Conservation (phyloP, 2,329 filamentous ascomycete species). For the Zymoseptoria pseudotritici region DNA sequence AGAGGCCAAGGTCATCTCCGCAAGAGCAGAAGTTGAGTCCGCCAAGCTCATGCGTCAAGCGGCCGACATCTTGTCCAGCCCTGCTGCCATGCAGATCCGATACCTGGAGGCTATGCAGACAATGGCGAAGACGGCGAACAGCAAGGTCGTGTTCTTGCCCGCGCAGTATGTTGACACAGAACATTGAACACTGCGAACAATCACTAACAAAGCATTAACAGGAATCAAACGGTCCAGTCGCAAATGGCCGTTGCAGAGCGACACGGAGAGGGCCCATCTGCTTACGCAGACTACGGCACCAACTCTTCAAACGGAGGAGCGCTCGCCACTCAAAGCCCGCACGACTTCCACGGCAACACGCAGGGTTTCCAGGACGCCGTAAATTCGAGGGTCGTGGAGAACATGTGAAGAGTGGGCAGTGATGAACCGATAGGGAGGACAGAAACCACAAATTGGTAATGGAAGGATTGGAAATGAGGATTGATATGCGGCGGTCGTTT, state of each 20-base stretch:
- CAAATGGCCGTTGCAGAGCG: conserved; percentile 44
- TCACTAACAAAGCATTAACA: not conserved
- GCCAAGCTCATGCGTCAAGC: conserved; percentile 88
- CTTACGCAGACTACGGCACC: conserved; percentile 31
- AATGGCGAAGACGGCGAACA: conserved; percentile 91
- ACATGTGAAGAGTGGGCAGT: conserved; percentile 55
- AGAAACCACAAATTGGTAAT: not conserved
- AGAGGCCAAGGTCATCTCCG: conserved; percentile 96
- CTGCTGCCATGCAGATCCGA: conserved; percentile 95
- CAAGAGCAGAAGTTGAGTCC: conserved; percentile 90
- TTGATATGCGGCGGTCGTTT: not conserved
- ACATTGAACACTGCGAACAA: not conserved
- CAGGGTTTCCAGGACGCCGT: conserved; percentile 66
- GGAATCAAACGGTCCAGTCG: conserved; percentile 49
- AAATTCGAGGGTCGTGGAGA: conserved; percentile 74
- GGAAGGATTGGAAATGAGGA: not conserved
- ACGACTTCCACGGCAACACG: conserved; percentile 34
- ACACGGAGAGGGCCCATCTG: conserved; percentile 50
- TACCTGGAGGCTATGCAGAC: conserved; percentile 98
- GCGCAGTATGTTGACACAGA: conserved; percentile 30
- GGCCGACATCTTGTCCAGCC: conserved; percentile 83
- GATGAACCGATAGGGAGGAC: not conserved
- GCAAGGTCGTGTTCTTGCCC: conserved; percentile 79
- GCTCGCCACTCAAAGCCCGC: conserved; percentile 6
- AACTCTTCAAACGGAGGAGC: conserved; percentile 9